These are phyloP conservation scores for Tylopilus sp. DNA, from an alignment of 1,284 basidiomycete species.

Conservation along the genomic window DNA sequence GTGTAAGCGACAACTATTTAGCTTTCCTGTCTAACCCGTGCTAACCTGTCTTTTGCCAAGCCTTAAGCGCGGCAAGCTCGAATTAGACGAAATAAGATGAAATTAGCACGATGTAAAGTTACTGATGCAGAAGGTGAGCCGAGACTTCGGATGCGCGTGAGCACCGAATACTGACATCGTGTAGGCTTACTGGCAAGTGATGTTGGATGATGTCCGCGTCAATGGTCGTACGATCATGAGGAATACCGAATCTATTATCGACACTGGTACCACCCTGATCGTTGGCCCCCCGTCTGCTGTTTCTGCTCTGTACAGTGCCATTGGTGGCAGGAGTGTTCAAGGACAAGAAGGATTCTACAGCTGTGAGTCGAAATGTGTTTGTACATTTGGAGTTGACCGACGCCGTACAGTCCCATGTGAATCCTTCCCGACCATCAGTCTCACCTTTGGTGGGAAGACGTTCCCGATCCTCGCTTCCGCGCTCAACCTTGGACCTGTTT, in stretches of 20 bases:
- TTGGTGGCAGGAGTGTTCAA: constrained; percentile 15
- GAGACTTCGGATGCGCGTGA: too few species aligned
- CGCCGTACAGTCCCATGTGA: constrained; percentile 22
- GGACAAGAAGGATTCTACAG: constrained; percentile 15
- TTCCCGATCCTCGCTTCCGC: constrained; percentile 16
- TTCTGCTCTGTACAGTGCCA: background rate
- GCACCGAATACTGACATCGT: too few species aligned
- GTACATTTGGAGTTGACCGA: background rate
- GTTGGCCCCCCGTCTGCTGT: constrained; percentile 34
- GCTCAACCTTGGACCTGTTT: constrained; percentile 24
- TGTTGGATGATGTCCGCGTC: constrained; percentile 44
- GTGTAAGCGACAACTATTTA: too few species aligned
- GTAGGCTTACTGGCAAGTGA: constrained; percentile 57
- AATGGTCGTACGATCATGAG: constrained; percentile 30
- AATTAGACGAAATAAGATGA: too few species aligned
- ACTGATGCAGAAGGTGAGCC: too few species aligned
- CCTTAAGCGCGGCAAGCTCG: too few species aligned
- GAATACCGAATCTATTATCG: constrained; percentile 48
- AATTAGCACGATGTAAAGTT: too few species aligned
- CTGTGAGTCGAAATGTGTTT: constrained; percentile 5
- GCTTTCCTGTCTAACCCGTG: too few species aligned
- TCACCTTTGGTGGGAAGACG: constrained; percentile 17
- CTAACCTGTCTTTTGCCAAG: too few species aligned
- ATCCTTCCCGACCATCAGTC: constrained; percentile 19
- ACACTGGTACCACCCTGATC: constrained; percentile 63